Evolutionary conservation across 2,329 filamentous ascomycete species (phyloP), one percentile per base, ranked within the genome.

Genomic region (Aspergillus sp.): DNA sequence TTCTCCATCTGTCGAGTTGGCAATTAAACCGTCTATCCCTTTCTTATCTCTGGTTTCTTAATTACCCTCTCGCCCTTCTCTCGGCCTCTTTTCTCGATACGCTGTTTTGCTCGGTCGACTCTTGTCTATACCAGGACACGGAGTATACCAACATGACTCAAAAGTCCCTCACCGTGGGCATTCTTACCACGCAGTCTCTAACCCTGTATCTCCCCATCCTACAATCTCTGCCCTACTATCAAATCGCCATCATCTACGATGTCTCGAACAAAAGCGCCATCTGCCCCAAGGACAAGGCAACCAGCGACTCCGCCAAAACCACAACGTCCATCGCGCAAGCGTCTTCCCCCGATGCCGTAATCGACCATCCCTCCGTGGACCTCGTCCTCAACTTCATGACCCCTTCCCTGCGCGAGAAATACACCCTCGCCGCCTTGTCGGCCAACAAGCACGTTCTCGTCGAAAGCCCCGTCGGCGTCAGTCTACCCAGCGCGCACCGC

Each of bases 381-480:
- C 52, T 66, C 6, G 81, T 87, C 56, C 73, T 86, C 4, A 82
- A 88, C 29, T 74, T 87, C 62, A 76, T 87, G 55, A 75, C 79
- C 3, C 81, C 87, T 62, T 84, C 82, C 22, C 85, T 79, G 60
- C 86, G 88, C 67, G 78, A 78, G n/a, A 60, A 72, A 4, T 80
- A 85, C 58, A 79, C 78, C 2, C 74, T 87, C 26, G 65, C 80
- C 0, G 84, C 85, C 0, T 74, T 89, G 1, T 62, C 81, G 55
- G 71, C 81, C 16, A 78, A 80, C 55, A 89, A 89, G 68, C 75
- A 83, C 61, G 81, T 82, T 11, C 78, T 89, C 59, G 73, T 88
- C 4, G 85, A 89, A 68, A 87, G 87, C 58, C 86, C 86, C 0
- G 65, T 85, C 2, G 78, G 84, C 0, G 67, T 87, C 4, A 82